Base-by-base conservation (phyloP, 2,329 filamentous ascomycete species). In the Fusarium chuoi region DNA sequence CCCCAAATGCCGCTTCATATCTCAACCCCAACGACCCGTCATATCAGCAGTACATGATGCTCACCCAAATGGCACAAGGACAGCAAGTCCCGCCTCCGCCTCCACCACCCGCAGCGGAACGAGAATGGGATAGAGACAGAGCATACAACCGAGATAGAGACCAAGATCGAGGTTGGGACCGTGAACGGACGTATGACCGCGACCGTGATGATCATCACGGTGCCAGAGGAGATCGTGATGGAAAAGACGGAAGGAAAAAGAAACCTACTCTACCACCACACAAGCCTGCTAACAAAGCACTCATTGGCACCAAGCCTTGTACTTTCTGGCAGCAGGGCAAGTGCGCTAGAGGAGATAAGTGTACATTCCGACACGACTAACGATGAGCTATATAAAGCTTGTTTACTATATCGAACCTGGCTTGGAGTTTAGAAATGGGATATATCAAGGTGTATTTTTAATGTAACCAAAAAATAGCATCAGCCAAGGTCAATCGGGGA, bases 301-400 rank as follows among this genome's bases (percentile, higher is more conserved):
- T 90, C 20, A 89, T 90, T 55, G 89, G 90, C 62, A 92, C 91
- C 48, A 90, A 92, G 78, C 87, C 91, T 10, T 94, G 92, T 80
- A 88, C 87, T 26, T 94, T 93, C 80, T 94, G 87, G 85, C 87
- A 89, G 65, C 89, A 92, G 78, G 92, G 92, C 20, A 91, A 91
- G 78, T 94, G 92, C 82, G 89, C 89, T 12, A 91, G 93, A 79
- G 92, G 92, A 28, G 91, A 92, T 41, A 90, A 90, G 77, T 94
- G 92, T 83, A 94, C 92, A 5, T 94, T 92, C 81, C 87, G 92
- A 63, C 92, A 94, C 78, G 91, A 93, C 56, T 84, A 64, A 70
- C 55, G 64, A 62, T 28, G 56, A 62, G 26, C 55, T 61, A 58
- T 63, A 24, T 24, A 59, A 52, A 48, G 28, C 60, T 65, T 57